Conservation (phyloP, 805 yeast genomes). For the Ogataea degrootiae region DNA sequence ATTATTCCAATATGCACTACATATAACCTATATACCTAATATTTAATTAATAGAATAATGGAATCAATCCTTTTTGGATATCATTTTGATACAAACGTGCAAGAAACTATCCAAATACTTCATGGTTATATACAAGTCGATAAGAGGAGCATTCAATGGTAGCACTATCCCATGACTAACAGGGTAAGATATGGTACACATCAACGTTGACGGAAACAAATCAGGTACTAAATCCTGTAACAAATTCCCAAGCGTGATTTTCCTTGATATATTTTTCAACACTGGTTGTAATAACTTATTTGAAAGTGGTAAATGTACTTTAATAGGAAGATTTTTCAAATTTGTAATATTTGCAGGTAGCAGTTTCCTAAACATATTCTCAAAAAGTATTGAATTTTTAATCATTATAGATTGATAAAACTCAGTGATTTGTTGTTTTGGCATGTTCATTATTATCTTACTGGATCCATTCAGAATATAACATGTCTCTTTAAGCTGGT, state of each 20-base stretch:
- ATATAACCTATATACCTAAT: no score
- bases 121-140: slow-evolving; percentile 40
- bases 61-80: slow-evolving; percentile 2
- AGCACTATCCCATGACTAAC: slow-evolving; percentile 53
- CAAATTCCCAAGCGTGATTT: slow-evolving; percentile 34
- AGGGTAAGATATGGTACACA: slow-evolving; percentile 37
- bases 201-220: slow-evolving; percentile 37
- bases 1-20: no score
- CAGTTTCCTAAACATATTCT: slow-evolving; percentile 22
- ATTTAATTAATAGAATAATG: neutral
- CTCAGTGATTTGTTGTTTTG: slow-evolving; percentile 52
- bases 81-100: slow-evolving; percentile 46
- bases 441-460: slow-evolving; percentile 71
- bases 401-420: slow-evolving; percentile 47
- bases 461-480: slow-evolving; percentile 73
- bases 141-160: slow-evolving; percentile 40
- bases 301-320: slow-evolving; percentile 37
- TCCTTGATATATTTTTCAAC: slow-evolving; percentile 11
- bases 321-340: slow-evolving; percentile 42
- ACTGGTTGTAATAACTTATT: slow-evolving; percentile 33
- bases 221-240: slow-evolving; percentile 41
- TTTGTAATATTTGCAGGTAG: slow-evolving; percentile 20
- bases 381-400: slow-evolving; percentile 21
- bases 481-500: slow-evolving; percentile 79
- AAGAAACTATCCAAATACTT: slow-evolving; percentile 62